Evolutionary conservation across 2,329 filamentous ascomycete species (phyloP).

Genomic region (Colletotrichum sp.): DNA sequence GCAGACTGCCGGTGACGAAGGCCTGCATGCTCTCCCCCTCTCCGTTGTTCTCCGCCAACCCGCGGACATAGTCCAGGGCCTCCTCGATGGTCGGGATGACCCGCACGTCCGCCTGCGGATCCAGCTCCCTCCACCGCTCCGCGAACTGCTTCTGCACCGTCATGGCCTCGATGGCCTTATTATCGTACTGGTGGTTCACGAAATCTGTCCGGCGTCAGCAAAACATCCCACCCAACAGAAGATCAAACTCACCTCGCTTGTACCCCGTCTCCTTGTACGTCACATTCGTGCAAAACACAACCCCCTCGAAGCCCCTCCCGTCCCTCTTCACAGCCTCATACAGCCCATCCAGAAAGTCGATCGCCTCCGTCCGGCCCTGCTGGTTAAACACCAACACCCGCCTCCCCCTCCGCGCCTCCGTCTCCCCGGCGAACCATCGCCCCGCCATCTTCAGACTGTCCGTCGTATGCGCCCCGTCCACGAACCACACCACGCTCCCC

Average conservation of each 20-base stretch:
- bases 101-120: conserved; percentile 47
- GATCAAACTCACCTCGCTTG: conserved; percentile 36
- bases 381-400: conserved; percentile 86
- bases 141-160: conserved; percentile 59
- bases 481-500: conserved; percentile 68
- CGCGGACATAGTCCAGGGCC: conserved; percentile 45
- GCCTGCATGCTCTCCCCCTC: conserved; percentile 42
- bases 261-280: conserved; percentile 57
- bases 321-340: conserved; percentile 56
- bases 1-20: conserved; percentile 82
- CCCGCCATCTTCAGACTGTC: conserved; percentile 82
- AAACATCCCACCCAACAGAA: not conserved
- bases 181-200: conserved; percentile 59
- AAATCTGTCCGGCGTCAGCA: conserved; percentile 46
- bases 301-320: conserved; percentile 66
- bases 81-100: conserved; percentile 60
- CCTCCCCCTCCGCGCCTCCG: not conserved
- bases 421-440: conserved; percentile 80
- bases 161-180: conserved; percentile 55
- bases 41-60: conserved; percentile 24
- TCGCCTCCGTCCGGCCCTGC: conserved; percentile 63
- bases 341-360: conserved; percentile 48
- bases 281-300: conserved; percentile 85
- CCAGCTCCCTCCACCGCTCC: conserved; percentile 53
- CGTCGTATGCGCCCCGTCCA: conserved; percentile 87